Evolutionary conservation across 805 yeast genomes (phyloP).

Genomic region (Wickerhamomyces mucosus): DNA sequence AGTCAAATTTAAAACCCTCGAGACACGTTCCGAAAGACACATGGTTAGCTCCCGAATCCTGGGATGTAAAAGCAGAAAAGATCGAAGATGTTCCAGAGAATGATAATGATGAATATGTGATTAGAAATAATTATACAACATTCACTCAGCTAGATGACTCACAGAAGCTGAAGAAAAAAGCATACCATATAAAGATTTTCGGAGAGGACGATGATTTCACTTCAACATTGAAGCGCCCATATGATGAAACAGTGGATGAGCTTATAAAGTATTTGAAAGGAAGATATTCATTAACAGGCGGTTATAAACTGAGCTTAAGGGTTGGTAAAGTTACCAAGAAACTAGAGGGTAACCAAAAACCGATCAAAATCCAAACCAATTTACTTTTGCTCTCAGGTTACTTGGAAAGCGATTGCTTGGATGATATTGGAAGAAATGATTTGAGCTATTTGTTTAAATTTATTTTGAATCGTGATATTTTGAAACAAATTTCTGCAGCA

Average conservation of each 20-base stretch:
- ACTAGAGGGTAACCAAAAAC: constrained; percentile 62
- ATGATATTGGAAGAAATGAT: constrained; percentile 77
- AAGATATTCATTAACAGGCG: constrained; percentile 65
- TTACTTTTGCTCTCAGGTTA: constrained; percentile 71
- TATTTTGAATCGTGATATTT: constrained; percentile 52
- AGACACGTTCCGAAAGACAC: constrained; percentile 9
- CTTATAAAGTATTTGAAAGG: constrained; percentile 61
- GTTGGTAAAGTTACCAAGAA: constrained; percentile 72
- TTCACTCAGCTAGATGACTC: constrained; percentile 22
- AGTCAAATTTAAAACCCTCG: background rate
- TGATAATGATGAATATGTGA: constrained; percentile 27
- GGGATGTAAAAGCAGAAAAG: constrained; percentile 40
- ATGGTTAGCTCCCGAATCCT: constrained; percentile 54
- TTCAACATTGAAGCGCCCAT: constrained; percentile 66
- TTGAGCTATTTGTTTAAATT: constrained; percentile 75
- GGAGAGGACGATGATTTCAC: constrained; percentile 80
- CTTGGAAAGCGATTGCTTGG: constrained; percentile 63
- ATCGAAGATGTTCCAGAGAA: constrained; percentile 11
- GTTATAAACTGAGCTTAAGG: constrained; percentile 64
- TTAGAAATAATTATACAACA: constrained; percentile 25
- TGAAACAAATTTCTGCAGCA: constrained; percentile 53
- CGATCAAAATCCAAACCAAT: constrained; percentile 68
- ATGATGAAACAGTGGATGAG: constrained; percentile 70
- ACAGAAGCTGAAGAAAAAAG: constrained; percentile 19
- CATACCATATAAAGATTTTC: constrained; percentile 59